Evolutionary conservation across 2,329 filamentous ascomycete genomes (phyloP).

Genomic region (Aspergillus ochraceus): DNA sequence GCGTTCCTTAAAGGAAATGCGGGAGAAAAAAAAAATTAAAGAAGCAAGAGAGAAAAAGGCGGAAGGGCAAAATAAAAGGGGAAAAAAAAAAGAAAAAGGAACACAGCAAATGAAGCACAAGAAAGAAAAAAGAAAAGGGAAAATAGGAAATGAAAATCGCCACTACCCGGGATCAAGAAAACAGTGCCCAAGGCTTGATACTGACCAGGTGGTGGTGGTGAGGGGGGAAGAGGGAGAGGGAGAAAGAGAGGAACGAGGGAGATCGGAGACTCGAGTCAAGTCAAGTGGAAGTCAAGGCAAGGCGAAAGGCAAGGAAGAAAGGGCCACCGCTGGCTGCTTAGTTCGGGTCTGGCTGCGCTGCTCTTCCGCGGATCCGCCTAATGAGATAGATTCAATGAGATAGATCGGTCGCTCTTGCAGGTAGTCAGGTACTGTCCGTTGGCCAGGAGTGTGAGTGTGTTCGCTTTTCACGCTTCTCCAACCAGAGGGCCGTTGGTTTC

Average conservation of each 20-base stretch:
- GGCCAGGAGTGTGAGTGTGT: too few species aligned
- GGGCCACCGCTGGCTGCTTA: slow-evolving; percentile 17
- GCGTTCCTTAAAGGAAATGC: not conserved
- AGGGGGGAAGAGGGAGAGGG: slow-evolving; percentile 4
- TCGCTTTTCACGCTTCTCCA: not conserved
- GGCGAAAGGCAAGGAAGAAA: slow-evolving; percentile 2
- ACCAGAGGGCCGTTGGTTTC: not conserved
- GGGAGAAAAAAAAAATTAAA: not conserved
- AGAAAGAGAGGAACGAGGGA: not conserved
- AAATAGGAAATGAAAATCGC: slow-evolving; percentile 5
- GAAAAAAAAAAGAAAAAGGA: slow-evolving; percentile 5
- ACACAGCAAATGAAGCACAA: not conserved
- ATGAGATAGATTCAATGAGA: too few species aligned
- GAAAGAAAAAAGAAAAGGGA: not conserved
- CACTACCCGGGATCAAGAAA: slow-evolving; percentile 15
- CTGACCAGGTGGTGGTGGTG: slow-evolving; percentile 4
- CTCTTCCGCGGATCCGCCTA: slow-evolving; percentile 13
- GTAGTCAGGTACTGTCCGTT: too few species aligned
- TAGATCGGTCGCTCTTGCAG: not conserved
- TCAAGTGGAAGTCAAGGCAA: not conserved
- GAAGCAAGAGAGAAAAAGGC: slow-evolving; percentile 11
- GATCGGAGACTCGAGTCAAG: not conserved
- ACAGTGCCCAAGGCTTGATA: slow-evolving; percentile 6
- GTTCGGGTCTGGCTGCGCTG: slow-evolving; percentile 4
- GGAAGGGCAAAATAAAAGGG: slow-evolving; percentile 13